Base-by-base conservation (phyloP, 1,139 yeast genomes). In the Yamadazyma dendronema region DNA sequence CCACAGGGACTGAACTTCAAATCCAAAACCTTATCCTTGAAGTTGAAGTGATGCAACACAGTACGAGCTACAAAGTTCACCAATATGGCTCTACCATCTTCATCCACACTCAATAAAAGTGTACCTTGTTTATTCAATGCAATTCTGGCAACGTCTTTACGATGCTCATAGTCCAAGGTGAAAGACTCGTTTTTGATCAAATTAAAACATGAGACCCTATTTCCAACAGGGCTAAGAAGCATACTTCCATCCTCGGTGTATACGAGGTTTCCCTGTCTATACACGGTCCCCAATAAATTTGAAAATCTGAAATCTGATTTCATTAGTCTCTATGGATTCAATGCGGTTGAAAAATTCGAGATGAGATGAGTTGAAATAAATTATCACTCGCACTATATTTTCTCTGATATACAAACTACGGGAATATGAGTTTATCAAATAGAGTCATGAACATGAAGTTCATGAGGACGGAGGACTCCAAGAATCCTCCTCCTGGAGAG, bases 11-110 rank as follows among this genome's bases (percentile, higher is more conserved):
- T 81, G 60, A 92, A 92, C 53, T 82, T 77, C 31, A 92, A 62
- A 48, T 84, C 94, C 30, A 67, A 60, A 12, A 92, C 95, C 34
- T 62, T 66, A 23, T 84, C 95, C 55, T 84, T 87, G 66, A 94
- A 92, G 59, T 89, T 94, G 72, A 92, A 89, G 61, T 92, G 95
- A 60, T 92, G 96, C 43, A 92, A 68, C n/a, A 90, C 97, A 1
- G 88, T 84, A 47, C 95, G 74, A 27, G 95, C 76, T 28, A 75
- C 73, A 56, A 83, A 89, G 57, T 94, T 92, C 25, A 87, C 96
- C 43, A 92, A 70, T 34, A 92, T 88, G 16, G 96, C 97, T 49
- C 97, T 73, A 0, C 99, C 99, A 52, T 89, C 96, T 37, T 74
- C 82, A 56, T 94, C 98, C 2, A 92, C 88, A 3, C 95, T 78